phyloP scores from a whole-genome alignment of 2,329 filamentous ascomycete species.

The Ceratocystis eucalypticola region DNA sequence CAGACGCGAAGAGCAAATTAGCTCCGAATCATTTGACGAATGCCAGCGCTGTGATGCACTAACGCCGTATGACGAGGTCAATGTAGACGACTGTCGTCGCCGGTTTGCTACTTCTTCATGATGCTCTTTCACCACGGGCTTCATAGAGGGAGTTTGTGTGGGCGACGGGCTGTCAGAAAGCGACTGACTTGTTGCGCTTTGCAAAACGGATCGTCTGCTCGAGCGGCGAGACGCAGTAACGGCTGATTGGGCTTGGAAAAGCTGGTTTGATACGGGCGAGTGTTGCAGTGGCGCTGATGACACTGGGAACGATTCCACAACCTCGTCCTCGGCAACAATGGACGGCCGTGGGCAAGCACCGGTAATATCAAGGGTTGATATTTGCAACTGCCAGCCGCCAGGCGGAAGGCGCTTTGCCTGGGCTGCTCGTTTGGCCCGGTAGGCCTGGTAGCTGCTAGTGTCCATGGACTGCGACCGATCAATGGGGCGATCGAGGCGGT shows the following conservation, averaged over 20 bases:
- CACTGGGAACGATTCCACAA: not conserved
- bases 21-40: not conserved
- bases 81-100: not conserved
- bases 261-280: not conserved
- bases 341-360: conserved; percentile 12
- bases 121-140: not conserved
- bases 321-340: conserved; percentile 16
- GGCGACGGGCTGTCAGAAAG: not conserved
- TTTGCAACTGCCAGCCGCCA: conserved; percentile 17
- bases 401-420: conserved; percentile 9
- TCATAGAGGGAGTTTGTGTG: not conserved
- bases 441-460: not conserved
- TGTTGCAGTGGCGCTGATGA: not conserved
- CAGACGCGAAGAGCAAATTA: conserved; percentile 10
- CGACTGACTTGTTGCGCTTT: not conserved
- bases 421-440: not conserved
- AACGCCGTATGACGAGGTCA: conserved; percentile 5
- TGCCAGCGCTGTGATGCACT: conserved; percentile 2
- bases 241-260: not conserved
- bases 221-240: not conserved
- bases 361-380: conserved; percentile 17
- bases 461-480: conserved; percentile 1
- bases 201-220: not conserved
- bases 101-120: not conserved
- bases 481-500: not conserved